These are phyloP conservation scores for Fusarium austroafricanum DNA, from an alignment of 2,329 filamentous ascomycete genomes.

Conservation along the genomic window DNA sequence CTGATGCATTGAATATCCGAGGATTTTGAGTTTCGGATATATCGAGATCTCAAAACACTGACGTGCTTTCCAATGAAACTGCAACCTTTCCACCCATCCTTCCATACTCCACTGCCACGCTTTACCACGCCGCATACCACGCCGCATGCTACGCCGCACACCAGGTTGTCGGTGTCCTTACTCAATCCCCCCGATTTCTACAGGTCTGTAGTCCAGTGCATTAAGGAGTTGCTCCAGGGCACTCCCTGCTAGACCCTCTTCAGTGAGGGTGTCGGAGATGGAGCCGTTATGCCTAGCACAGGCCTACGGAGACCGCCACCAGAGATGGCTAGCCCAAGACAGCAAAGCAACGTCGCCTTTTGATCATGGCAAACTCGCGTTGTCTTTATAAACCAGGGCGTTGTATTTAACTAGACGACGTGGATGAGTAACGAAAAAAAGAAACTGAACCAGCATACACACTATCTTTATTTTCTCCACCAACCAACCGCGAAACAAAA, in stretches of 20 bases:
- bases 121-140: neutral
- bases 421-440: no score
- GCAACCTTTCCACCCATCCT: neutral
- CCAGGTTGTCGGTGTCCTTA: conserved; percentile 21
- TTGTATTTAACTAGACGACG: neutral
- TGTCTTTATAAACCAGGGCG: conserved; percentile 15
- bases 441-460: neutral
- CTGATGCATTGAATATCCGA: no score
- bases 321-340: conserved; percentile 18
- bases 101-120: neutral
- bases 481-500: conserved; percentile 6
- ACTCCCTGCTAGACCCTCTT: conserved; percentile 1
- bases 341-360: neutral
- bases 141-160: neutral
- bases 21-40: conserved; percentile 25
- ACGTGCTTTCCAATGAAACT: conserved; percentile 15
- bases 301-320: conserved; percentile 21
- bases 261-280: conserved; percentile 1
- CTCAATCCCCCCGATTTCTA: neutral
- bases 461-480: conserved; percentile 6
- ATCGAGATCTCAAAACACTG: conserved; percentile 22
- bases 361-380: conserved; percentile 20
- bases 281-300: conserved; percentile 18
- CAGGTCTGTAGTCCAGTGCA: neutral
- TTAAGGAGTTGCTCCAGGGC: conserved; percentile 4